Evolutionary conservation across 805 yeast species (phyloP).

Genomic region (Barnettozyma sucrosica): DNA sequence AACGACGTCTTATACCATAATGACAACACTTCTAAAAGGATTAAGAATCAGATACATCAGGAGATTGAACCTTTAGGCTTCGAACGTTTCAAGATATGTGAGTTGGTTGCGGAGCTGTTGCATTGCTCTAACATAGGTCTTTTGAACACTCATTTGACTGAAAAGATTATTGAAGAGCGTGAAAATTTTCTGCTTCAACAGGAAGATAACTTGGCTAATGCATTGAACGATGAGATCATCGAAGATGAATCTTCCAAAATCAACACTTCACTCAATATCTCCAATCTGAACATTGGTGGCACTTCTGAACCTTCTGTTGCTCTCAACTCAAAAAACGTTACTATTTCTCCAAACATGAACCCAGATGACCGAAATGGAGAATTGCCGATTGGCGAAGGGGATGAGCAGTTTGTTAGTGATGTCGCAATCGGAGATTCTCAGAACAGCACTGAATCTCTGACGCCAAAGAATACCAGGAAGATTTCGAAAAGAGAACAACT

Average conservation of each 20-base stretch:
- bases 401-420: not conserved
- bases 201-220: constrained; percentile 22
- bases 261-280: constrained; percentile 14
- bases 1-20: constrained; percentile 37
- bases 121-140: constrained; percentile 96
- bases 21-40: constrained; percentile 22
- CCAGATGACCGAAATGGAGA: constrained; percentile 14
- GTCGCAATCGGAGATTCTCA: not conserved
- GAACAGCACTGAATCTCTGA: not conserved
- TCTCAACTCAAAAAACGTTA: constrained; percentile 21
- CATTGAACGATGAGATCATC: constrained; percentile 24
- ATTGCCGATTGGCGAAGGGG: constrained; percentile 8
- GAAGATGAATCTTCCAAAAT: constrained; percentile 4
- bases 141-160: constrained; percentile 71
- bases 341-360: constrained; percentile 21
- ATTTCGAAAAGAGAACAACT: constrained; percentile 25
- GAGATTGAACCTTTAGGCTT: constrained; percentile 81
- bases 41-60: constrained; percentile 44
- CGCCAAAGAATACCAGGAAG: not conserved
- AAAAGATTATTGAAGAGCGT: constrained; percentile 60
- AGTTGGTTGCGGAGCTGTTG: constrained; percentile 84
- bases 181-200: constrained; percentile 50
- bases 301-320: constrained; percentile 28
- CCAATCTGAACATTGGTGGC: constrained; percentile 24
- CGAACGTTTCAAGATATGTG: constrained; percentile 89